These are phyloP conservation scores for Fusarium scirpi DNA, from an alignment of 2,329 filamentous ascomycete genomes.

Conservation along the genomic window DNA sequence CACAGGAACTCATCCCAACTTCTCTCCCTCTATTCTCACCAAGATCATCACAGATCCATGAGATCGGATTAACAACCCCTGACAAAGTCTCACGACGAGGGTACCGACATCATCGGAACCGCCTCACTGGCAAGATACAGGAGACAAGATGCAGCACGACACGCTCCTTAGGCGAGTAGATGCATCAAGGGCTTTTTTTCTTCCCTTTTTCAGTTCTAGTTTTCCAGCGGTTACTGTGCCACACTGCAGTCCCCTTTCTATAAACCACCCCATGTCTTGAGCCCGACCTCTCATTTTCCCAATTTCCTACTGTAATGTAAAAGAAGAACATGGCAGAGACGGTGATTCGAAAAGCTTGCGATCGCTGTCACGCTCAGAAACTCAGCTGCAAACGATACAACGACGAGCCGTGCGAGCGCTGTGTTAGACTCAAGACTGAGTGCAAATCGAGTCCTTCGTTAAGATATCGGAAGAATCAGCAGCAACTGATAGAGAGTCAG, in stretches of 20 bases:
- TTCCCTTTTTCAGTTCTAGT: background rate
- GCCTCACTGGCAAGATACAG: conserved; percentile 40
- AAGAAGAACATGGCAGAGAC: conserved; percentile 53
- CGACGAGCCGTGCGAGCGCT: conserved; percentile 58
- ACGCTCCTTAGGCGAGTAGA: conserved; percentile 42
- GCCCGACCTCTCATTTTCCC: conserved; percentile 24
- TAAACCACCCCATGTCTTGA: conserved; percentile 46
- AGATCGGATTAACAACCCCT: conserved; percentile 31
- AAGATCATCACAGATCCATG: conserved; percentile 28
- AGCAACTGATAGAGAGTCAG: conserved; percentile 31
- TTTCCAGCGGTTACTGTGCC: conserved; percentile 21
- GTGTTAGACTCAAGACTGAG: conserved; percentile 55
- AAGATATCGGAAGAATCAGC: conserved; percentile 53
- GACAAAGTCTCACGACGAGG: conserved; percentile 39
- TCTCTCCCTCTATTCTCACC: background rate
- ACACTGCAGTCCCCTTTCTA: conserved; percentile 28
- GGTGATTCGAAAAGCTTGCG: conserved; percentile 59
- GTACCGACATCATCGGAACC: conserved; percentile 43
- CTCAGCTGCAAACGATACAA: conserved; percentile 59
- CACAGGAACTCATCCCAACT: background rate
- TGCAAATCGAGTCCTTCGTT: conserved; percentile 61
- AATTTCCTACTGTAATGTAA: conserved; percentile 6
- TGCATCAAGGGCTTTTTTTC: conserved; percentile 24
- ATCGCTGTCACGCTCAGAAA: conserved; percentile 61
- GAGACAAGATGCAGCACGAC: conserved; percentile 36